Percentiles rank a stretch among this genome's conserved stretches.
These are phyloP conservation scores for Psidium guajava DNA, from an alignment of 345 rosid genomes.

Conservation along the genomic window DNA sequence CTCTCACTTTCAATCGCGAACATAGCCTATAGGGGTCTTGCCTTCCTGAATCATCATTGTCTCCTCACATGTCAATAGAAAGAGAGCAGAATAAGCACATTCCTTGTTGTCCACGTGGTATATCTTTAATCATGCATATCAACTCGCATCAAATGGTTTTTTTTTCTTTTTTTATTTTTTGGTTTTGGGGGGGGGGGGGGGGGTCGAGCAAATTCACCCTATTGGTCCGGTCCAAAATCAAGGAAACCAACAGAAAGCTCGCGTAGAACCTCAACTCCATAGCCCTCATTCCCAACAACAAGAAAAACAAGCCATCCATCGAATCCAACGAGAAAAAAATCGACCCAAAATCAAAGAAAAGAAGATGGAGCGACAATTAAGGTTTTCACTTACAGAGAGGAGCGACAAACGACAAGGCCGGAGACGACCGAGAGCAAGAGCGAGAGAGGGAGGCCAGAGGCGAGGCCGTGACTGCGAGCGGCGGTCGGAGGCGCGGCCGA, in stretches of 20 bases:
- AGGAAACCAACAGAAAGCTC: constrained; percentile 66
- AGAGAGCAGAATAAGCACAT: background rate
- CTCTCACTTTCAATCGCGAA: background rate
- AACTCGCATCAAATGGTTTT: background rate
- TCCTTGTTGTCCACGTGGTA: background rate
- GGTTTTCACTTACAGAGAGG: too few species aligned
- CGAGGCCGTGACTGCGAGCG: too few species aligned
- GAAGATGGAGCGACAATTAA: too few species aligned
- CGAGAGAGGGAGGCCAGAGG: too few species aligned
- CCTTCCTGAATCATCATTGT: background rate
- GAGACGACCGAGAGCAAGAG: too few species aligned
- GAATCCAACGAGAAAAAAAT: too few species aligned
- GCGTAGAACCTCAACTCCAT: constrained; percentile 88
- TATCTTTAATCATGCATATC: background rate
- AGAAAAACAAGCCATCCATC: too few species aligned
- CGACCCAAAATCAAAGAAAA: too few species aligned
- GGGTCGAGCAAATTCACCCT: constrained; percentile 30
- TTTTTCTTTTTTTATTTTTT: too few species aligned
- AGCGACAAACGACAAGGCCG: too few species aligned
- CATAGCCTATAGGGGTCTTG: background rate
- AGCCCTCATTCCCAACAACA: constrained; percentile 36
- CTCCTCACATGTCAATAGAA: background rate
- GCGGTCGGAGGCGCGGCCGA: too few species aligned
- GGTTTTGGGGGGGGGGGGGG: too few species aligned
- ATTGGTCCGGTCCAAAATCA: constrained; percentile 59